These are phyloP conservation scores for Acarospora socialis DNA, from an alignment of 2,329 filamentous ascomycete genomes.

Conservation along the genomic window DNA sequence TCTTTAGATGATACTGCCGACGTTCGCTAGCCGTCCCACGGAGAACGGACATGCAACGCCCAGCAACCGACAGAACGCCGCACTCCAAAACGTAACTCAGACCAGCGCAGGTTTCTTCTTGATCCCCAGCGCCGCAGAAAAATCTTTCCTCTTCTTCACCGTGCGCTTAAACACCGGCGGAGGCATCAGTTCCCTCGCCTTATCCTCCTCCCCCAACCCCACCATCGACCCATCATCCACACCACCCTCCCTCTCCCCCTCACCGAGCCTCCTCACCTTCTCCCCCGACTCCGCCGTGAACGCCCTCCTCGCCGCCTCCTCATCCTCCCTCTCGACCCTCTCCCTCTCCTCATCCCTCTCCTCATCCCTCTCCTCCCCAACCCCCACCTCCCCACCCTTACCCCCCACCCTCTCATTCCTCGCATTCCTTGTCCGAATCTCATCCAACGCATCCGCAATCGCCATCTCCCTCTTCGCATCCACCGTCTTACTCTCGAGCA, in stretches of 20 bases:
- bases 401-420: constrained; percentile 65
- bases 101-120: constrained; percentile 63
- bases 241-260: constrained; percentile 30
- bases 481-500: constrained; percentile 81
- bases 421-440: constrained; percentile 85
- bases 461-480: constrained; percentile 95
- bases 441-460: constrained; percentile 86
- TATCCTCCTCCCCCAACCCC: constrained; percentile 23
- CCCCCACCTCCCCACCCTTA: constrained; percentile 45
- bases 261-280: constrained; percentile 38
- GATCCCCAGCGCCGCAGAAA: constrained; percentile 60
- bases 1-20: too few relatives aligned
- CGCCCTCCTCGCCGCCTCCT: constrained; percentile 62
- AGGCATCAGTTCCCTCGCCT: constrained; percentile 26
- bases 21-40: too few relatives aligned
- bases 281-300: constrained; percentile 52
- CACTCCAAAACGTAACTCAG: too few relatives aligned
- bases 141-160: constrained; percentile 78
- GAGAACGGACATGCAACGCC: too few relatives aligned
- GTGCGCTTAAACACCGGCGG: constrained; percentile 59
- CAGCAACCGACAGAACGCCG: too few relatives aligned
- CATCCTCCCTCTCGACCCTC: constrained; percentile 65
- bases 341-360: constrained; percentile 43
- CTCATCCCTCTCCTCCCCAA: constrained; percentile 41
- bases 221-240: constrained; percentile 20